Base-by-base conservation (phyloP, 352 stramenopile species). In the Albugo candida region DNA sequence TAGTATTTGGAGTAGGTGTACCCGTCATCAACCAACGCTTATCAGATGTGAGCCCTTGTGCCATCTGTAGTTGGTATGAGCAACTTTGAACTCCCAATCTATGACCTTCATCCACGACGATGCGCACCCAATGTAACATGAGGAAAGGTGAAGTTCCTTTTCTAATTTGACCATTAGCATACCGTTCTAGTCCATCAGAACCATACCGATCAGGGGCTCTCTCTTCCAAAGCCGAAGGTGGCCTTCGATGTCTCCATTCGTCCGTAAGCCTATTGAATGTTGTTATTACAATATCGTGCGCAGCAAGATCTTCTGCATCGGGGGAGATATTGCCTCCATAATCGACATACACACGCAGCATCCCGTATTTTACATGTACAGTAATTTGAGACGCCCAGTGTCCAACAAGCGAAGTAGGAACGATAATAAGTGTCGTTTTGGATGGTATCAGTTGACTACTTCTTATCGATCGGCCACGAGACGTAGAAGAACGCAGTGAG, bases 1-100 rank as follows among this genome's bases (percentile, higher is more conserved):
- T 65, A 0, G 71, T 81, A 49, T 93, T 92, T 35, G 83, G 81
- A 11, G 92, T 97, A 13, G 94, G 94, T 14, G 94, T 98, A 41
- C 94, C 94, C 2, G 91, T 98, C 92, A 98, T 97, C n/a, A 95
- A 79, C 93, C 92, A 98, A 13, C 87, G 65, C 47, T 83, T 76
- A 46, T 95, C 68, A 1, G 81, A 79, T 36, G 62, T 76, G 6
- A 96, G 53, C 18, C 85, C 45, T 19, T 74, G 59, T 8, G 93
- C 82, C 52, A 96, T 81, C 10, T 75, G 54, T 56, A 89, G 89
- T 17, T 89, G 64, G 47, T 77, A 67, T 2, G 65, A 73, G 37
- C 66, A 56, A 17, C 62, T 65, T 24, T 66, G 69, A 5, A 71
- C 70, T 17, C 83, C 85, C 6, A 97, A 55, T 52, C 95, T 93